Evolutionary conservation across 345 rosid genomes (phyloP).

Genomic region (Erodium maritimum): DNA sequence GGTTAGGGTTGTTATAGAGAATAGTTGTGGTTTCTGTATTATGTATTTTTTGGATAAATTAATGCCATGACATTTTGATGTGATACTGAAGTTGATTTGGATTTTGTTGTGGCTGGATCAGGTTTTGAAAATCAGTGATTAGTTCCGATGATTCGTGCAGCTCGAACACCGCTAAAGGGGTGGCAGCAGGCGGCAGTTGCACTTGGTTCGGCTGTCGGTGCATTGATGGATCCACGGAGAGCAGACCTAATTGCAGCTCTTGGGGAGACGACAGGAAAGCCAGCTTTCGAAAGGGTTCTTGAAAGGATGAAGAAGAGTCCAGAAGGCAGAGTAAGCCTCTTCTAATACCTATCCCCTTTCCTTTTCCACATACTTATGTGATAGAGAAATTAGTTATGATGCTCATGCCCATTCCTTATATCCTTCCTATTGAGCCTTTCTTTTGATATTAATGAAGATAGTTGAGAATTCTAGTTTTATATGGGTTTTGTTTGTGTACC

Average conservation of each 20-base stretch:
- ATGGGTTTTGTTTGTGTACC: neutral
- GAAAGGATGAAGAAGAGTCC: slow-evolving; percentile 31
- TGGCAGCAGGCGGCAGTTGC: slow-evolving; percentile 42
- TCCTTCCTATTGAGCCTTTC: neutral
- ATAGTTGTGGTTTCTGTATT: no score
- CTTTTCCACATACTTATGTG: neutral
- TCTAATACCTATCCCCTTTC: neutral
- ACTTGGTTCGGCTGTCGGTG: slow-evolving; percentile 31
- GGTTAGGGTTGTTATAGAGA: no score
- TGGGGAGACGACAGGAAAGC: slow-evolving; percentile 35
- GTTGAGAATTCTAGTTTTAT: neutral
- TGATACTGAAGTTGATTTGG: neutral
- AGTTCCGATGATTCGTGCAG: slow-evolving; percentile 19
- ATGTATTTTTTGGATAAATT: no score
- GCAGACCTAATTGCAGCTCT: slow-evolving; percentile 36
- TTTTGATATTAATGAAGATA: neutral
- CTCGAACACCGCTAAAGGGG: slow-evolving; percentile 16
- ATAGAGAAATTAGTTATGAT: neutral
- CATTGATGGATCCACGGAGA: slow-evolving; percentile 32
- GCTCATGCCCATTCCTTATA: neutral
- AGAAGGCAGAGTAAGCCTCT: slow-evolving; percentile 26
- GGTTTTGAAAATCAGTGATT: neutral
- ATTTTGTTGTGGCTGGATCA: neutral
- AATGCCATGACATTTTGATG: no score
- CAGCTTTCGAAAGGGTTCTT: slow-evolving; percentile 32